Conservation (phyloP, 179 eudicot species). For the Actinidia arguta region DNA sequence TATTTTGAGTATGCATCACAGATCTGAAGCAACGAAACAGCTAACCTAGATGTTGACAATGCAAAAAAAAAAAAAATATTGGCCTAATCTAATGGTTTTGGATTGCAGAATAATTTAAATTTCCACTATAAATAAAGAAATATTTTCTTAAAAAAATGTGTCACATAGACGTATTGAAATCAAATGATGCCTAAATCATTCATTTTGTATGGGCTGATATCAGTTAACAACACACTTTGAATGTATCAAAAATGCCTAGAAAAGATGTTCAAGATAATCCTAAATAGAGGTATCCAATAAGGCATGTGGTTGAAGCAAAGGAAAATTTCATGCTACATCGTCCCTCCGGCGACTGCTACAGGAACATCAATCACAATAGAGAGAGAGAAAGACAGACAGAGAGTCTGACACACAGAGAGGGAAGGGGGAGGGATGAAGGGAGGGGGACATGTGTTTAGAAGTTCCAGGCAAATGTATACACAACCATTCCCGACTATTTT, state of each 20-base stretch:
- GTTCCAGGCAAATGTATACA: background rate
- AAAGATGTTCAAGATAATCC: background rate
- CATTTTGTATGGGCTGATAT: background rate
- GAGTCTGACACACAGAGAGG: too few species aligned
- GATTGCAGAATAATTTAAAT: background rate
- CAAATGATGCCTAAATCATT: background rate
- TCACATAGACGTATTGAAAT: background rate
- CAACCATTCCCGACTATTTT: background rate
- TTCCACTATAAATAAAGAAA: background rate
- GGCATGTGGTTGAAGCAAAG: background rate
- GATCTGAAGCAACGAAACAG: slow-evolving; percentile 1
- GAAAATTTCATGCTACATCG: background rate
- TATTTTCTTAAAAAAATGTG: background rate
- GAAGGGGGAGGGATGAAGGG: too few species aligned
- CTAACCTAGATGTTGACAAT: background rate
- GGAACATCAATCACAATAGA: background rate
- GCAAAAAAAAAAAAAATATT: background rate
- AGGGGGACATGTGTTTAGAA: background rate
- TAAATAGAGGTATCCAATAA: background rate
- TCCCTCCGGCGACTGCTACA: background rate
- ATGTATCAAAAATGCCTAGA: background rate
- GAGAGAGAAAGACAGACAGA: background rate
- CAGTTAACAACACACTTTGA: background rate
- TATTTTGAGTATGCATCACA: background rate
- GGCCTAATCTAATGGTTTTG: background rate